Evolutionary conservation across 73 alveolate species (phyloP).

Genomic region (Tetrahymena thermophila): DNA sequence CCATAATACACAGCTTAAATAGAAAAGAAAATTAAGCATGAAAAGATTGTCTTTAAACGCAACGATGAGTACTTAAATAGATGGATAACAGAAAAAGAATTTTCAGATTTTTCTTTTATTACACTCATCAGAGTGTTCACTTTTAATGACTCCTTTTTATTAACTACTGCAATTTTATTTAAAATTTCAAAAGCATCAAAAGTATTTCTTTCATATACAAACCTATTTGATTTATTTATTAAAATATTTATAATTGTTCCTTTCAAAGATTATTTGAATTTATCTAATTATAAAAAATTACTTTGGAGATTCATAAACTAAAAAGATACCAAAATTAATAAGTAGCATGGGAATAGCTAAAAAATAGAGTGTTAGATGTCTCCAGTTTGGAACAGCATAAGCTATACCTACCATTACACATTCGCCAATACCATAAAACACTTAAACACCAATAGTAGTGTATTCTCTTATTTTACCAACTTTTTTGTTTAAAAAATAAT

Average conservation of each 20-base stretch:
- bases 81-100: slow-evolving; percentile 12
- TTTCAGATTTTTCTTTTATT: not conserved
- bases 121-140: not conserved
- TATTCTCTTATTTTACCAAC: slow-evolving; percentile 40
- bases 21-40: slow-evolving; percentile 19
- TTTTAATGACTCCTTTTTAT: not conserved
- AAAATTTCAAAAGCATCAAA: slow-evolving; percentile 8
- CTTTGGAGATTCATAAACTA: slow-evolving; percentile 31
- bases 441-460: slow-evolving; percentile 29
- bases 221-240: not conserved
- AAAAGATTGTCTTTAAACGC: slow-evolving; percentile 5
- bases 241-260: too few species aligned
- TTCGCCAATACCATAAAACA: slow-evolving; percentile 33
- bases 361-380: slow-evolving; percentile 1
- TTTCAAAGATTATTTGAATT: too few species aligned
- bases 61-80: slow-evolving; percentile 20
- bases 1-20: slow-evolving; percentile 38
- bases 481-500: not conserved
- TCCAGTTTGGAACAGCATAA: slow-evolving; percentile 21
- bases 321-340: slow-evolving; percentile 7
- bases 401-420: slow-evolving; percentile 10
- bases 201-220: slow-evolving; percentile 18
- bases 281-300: not conserved
- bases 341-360: slow-evolving; percentile 8
- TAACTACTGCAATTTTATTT: slow-evolving; percentile 21